Percentiles rank a stretch among this genome's conserved stretches.
Evolutionary conservation across 1,139 yeast species (phyloP).

Genomic region (Sugiyamaella novakii): DNA sequence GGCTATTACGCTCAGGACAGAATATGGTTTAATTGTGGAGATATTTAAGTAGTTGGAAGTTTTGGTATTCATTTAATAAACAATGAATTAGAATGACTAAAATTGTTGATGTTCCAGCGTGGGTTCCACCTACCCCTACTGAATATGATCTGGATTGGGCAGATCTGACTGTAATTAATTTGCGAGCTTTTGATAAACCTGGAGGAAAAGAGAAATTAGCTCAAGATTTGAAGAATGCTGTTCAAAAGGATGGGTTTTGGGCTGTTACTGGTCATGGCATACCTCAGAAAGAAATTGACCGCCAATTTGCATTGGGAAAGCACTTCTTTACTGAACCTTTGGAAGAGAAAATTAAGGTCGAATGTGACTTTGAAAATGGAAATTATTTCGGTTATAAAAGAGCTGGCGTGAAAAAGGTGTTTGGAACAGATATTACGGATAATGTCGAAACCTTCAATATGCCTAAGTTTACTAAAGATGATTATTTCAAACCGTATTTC

Average conservation of each 20-base stretch:
- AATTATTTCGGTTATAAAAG: slow-evolving; percentile 26
- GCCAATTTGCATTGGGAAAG: slow-evolving; percentile 26
- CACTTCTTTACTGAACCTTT: slow-evolving; percentile 23
- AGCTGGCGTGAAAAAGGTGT: slow-evolving; percentile 18
- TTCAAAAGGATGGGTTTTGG: slow-evolving; percentile 28
- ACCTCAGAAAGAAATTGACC: slow-evolving; percentile 20
- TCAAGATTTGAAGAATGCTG: slow-evolving; percentile 21
- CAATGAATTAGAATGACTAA: slow-evolving; percentile 3
- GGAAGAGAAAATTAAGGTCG: slow-evolving; percentile 22
- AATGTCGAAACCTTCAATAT: slow-evolving; percentile 26
- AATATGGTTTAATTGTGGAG: neutral
- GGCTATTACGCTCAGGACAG: neutral
- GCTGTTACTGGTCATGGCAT: slow-evolving; percentile 26
- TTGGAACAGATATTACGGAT: slow-evolving; percentile 25
- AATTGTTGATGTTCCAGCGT: slow-evolving; percentile 14
- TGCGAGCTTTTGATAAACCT: slow-evolving; percentile 22
- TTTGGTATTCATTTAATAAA: too few species aligned
- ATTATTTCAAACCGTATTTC: slow-evolving; percentile 13
- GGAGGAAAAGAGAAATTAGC: slow-evolving; percentile 24
- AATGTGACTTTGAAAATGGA: slow-evolving; percentile 24
- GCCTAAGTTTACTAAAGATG: slow-evolving; percentile 25
- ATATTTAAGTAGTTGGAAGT: neutral
- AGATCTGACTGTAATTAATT: slow-evolving; percentile 21
- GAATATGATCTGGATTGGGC: slow-evolving; percentile 25
- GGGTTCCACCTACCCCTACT: slow-evolving; percentile 20